Base-by-base conservation (phyloP, 2,329 filamentous ascomycete species). In the Pseudocercospora ulei region DNA sequence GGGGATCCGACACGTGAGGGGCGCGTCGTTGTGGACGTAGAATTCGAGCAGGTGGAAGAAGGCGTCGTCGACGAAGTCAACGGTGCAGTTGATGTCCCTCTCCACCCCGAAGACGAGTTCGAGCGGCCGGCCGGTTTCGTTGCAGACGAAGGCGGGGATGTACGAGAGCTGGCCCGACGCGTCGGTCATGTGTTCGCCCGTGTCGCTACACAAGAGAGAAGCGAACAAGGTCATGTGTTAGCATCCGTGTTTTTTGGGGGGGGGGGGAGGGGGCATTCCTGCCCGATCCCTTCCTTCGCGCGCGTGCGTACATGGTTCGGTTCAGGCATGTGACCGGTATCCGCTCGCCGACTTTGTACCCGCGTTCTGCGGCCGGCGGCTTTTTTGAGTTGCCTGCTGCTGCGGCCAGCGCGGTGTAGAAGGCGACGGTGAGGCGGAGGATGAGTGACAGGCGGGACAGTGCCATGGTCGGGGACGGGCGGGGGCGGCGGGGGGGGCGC, bases 21-120 rank as follows among this genome's bases (percentile, higher is more conserved):
- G 90, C 11, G 86, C 87, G 64, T 98, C 90, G 67, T 82, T 86
- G 71, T 96, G 90, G 61, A 96, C 80, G 71, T 96, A 96, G 72
- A 95, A 96, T 66, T 96, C 83, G 66, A 88, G 79, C 35, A 88
- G 73, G 64, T 90, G 83, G 70, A 85, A 90, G 70, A 87, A 80
- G 25, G 80, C 74, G 59, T 88, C 83, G 54, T 73, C 71, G 54
- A 88, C 71, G 64, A 82, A 73, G 57, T 80, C 69, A 54, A 90
- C 78, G 39, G 83, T 90, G 69, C 83, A 90, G 66, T 88, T 88
- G 52, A 84, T 65, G 59, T 93, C 86, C 50, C 63, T 63, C 59
- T 88, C 83, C 51, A 82, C 65, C 60, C 87, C 87, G 66, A 94
- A 96, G 61, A 76, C 73, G 60, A 98, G 79, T 55, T 90, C 78